phyloP scores from a whole-genome alignment of 495 filamentous ascomycete species.

The Penicillium salamii region DNA sequence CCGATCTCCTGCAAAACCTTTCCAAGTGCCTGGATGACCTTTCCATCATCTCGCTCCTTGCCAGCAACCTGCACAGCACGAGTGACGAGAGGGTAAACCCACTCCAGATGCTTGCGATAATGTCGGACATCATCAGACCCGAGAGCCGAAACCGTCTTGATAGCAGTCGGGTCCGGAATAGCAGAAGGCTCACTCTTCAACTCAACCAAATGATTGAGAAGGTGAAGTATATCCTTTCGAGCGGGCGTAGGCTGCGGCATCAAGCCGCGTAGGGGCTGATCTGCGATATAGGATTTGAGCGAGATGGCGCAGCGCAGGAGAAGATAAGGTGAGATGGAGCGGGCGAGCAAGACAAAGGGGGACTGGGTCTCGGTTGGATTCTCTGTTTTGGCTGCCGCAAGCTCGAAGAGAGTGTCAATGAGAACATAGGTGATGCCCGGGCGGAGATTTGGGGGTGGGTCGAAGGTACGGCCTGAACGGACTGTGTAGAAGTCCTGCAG shows the following conservation, averaged over 20 bases:
- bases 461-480: constrained; percentile 68
- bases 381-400: constrained; percentile 58
- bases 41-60: constrained; percentile 55
- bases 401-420: constrained; percentile 74
- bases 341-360: constrained; percentile 60
- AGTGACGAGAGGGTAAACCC: constrained; percentile 78
- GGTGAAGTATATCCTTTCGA: constrained; percentile 70
- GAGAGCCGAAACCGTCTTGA: constrained; percentile 40
- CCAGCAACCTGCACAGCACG: constrained; percentile 67
- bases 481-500: constrained; percentile 62
- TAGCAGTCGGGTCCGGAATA: constrained; percentile 57
- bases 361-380: constrained; percentile 18
- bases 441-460: constrained; percentile 61
- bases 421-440: constrained; percentile 74
- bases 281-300: constrained; percentile 78
- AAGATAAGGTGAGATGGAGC: constrained; percentile 76
- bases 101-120: constrained; percentile 70
- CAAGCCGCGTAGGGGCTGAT: constrained; percentile 86
- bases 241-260: constrained; percentile 88
- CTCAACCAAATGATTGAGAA: constrained; percentile 60
- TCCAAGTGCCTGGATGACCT: constrained; percentile 58
- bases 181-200: constrained; percentile 70
- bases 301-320: constrained; percentile 79
- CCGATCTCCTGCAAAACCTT: constrained; percentile 69
- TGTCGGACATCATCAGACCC: constrained; percentile 15